These are phyloP conservation scores for Tricladium varicosporioides DNA, from an alignment of 2,329 filamentous ascomycete species.

Conservation along the genomic window DNA sequence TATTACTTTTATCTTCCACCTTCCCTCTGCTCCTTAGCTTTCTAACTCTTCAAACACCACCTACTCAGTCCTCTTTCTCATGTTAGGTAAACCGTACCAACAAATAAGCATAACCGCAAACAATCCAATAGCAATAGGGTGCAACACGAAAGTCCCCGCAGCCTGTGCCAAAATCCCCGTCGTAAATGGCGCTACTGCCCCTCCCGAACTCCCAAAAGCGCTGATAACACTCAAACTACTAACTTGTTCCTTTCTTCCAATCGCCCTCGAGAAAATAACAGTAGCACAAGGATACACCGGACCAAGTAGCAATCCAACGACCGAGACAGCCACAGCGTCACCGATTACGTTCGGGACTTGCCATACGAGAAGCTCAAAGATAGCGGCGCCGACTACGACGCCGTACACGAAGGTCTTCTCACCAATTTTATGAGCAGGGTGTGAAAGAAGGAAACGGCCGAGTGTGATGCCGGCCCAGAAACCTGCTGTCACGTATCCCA, in stretches of 20 bases:
- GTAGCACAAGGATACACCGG: slow-evolving; percentile 76
- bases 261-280: slow-evolving; percentile 58
- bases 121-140: slow-evolving; percentile 61
- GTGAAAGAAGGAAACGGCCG: slow-evolving; percentile 69
- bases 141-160: slow-evolving; percentile 45
- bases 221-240: slow-evolving; percentile 66
- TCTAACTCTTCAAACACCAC: background rate
- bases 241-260: slow-evolving; percentile 59
- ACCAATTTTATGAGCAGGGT: slow-evolving; percentile 64
- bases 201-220: slow-evolving; percentile 67
- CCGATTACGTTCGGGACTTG: slow-evolving; percentile 72
- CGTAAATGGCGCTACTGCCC: slow-evolving; percentile 58
- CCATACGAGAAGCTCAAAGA: slow-evolving; percentile 78
- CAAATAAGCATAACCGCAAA: slow-evolving; percentile 64
- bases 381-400: slow-evolving; percentile 58
- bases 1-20: too few species aligned
- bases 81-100: slow-evolving; percentile 59
- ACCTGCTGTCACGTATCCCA: slow-evolving; percentile 77
- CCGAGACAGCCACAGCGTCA: slow-evolving; percentile 62
- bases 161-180: slow-evolving; percentile 47
- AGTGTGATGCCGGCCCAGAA: slow-evolving; percentile 74
- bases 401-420: slow-evolving; percentile 68
- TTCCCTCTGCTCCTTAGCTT: background rate
- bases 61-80: slow-evolving; percentile 60
- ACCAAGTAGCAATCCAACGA: slow-evolving; percentile 74